These are phyloP conservation scores for Polyporus tsugae DNA, from an alignment of 1,284 basidiomycete species.

Conservation along the genomic window DNA sequence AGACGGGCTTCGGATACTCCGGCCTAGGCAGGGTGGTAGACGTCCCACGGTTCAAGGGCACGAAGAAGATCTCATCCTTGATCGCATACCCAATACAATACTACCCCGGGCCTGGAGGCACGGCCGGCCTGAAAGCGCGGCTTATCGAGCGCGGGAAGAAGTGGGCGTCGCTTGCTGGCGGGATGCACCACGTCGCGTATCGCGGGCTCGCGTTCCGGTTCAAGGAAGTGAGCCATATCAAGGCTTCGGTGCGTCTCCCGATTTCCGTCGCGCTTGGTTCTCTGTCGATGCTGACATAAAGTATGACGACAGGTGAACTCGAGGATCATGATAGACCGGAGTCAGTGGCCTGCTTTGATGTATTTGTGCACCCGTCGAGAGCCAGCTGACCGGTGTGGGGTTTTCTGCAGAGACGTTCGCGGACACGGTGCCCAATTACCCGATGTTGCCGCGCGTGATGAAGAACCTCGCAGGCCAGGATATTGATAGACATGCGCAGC, in stretches of 20 bases:
- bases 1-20: constrained; percentile 47
- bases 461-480: constrained; percentile 41
- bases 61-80: constrained; percentile 56
- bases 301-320: constrained; percentile 39
- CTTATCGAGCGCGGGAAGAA: constrained; percentile 58
- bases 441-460: constrained; percentile 37
- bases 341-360: constrained; percentile 38
- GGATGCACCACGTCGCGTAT: constrained; percentile 64
- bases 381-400: constrained; percentile 15
- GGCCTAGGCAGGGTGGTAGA: constrained; percentile 51
- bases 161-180: constrained; percentile 57
- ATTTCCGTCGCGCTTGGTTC: neutral
- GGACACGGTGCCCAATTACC: constrained; percentile 43
- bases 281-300: constrained; percentile 9
- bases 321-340: constrained; percentile 66
- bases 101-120: constrained; percentile 50
- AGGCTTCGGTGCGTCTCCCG: constrained; percentile 53
- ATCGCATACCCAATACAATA: constrained; percentile 61
- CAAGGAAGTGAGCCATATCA: constrained; percentile 43
- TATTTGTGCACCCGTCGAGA: constrained; percentile 7
- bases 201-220: constrained; percentile 45
- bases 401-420: constrained; percentile 38
- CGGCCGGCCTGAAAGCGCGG: constrained; percentile 48
- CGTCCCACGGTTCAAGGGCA: constrained; percentile 51
- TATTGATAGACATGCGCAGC: constrained; percentile 41